Evolutionary conservation across 2,329 filamentous ascomycete genomes (phyloP).

Genomic region (Beauveria scarabaeidicola): DNA sequence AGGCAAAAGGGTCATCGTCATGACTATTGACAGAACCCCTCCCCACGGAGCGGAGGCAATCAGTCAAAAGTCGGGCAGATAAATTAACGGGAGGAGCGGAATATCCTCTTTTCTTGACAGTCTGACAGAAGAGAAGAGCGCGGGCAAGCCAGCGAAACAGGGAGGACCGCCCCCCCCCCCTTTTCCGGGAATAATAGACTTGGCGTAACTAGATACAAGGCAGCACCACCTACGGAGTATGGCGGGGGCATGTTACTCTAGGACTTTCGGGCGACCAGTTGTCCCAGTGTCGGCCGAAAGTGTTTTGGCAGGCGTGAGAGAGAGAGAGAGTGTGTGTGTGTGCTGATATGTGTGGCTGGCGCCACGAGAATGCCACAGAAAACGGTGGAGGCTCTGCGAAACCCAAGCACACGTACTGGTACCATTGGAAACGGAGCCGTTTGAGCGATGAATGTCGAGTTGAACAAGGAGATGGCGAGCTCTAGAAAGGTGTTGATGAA

Average conservation of each 20-base stretch:
- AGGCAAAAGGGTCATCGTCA: neutral
- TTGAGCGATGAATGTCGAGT: neutral
- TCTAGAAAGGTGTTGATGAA: neutral
- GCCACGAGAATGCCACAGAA: neutral
- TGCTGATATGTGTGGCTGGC: neutral
- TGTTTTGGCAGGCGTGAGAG: neutral
- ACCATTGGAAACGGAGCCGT: neutral
- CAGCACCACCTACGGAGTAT: neutral
- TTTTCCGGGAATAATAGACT: constrained; percentile 5
- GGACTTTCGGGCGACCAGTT: neutral
- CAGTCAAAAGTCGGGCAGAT: neutral
- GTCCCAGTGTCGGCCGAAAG: neutral
- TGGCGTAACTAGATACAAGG: constrained; percentile 2
- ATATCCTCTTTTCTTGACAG: neutral
- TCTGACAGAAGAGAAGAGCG: neutral
- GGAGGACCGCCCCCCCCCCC: neutral
- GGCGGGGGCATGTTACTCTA: neutral
- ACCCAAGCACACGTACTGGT: neutral
- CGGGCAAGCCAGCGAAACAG: neutral
- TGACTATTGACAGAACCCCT: neutral
- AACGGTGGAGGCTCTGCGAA: constrained; percentile 1
- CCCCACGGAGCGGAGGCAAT: neutral
- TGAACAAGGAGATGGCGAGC: no score
- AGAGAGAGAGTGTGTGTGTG: no score
- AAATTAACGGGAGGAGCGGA: constrained; percentile 2